phyloP scores from a whole-genome alignment of 169 alveolate genomes.

The Gregarina niphandrodes region DNA sequence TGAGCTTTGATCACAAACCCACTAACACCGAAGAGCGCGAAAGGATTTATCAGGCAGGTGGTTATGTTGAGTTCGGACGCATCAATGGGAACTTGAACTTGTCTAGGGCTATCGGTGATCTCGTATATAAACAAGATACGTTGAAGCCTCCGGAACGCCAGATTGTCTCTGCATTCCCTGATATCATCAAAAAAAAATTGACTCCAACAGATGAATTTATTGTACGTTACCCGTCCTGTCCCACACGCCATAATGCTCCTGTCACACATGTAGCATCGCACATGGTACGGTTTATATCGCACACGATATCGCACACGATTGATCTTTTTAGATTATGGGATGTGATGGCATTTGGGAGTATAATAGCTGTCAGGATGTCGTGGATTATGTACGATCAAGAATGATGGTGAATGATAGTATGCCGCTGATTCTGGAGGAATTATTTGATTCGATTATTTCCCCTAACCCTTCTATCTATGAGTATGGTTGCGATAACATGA shows the following conservation, averaged over 20 bases:
- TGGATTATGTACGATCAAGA: constrained; percentile 13
- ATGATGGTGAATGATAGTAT: constrained; percentile 7
- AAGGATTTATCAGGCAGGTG: constrained; percentile 17
- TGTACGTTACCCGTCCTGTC: background rate
- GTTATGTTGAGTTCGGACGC: constrained; percentile 19
- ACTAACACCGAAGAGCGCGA: constrained; percentile 58
- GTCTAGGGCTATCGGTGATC: constrained; percentile 32
- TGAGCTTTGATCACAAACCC: constrained; percentile 94
- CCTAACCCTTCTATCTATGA: constrained; percentile 19
- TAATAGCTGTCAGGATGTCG: constrained; percentile 15
- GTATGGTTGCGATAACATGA: constrained; percentile 26
- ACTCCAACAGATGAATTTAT: constrained; percentile 30
- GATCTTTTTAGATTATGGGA: constrained; percentile 20
- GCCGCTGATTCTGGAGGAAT: constrained; percentile 10
- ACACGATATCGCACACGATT: too few species aligned
- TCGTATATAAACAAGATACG: constrained; percentile 19
- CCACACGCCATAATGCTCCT: too few species aligned
- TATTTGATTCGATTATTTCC: constrained; percentile 12
- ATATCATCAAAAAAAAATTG: constrained; percentile 17
- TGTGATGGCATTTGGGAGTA: constrained; percentile 26
- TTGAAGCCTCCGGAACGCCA: constrained; percentile 21
- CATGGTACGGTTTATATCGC: too few species aligned
- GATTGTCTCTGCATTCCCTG: constrained; percentile 28
- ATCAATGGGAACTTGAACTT: constrained; percentile 32
- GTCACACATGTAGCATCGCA: too few species aligned